These are phyloP conservation scores for Pleurozium schreberi DNA, from an alignment of 225 moss, liverwort and hornwort genomes.

Conservation along the genomic window DNA sequence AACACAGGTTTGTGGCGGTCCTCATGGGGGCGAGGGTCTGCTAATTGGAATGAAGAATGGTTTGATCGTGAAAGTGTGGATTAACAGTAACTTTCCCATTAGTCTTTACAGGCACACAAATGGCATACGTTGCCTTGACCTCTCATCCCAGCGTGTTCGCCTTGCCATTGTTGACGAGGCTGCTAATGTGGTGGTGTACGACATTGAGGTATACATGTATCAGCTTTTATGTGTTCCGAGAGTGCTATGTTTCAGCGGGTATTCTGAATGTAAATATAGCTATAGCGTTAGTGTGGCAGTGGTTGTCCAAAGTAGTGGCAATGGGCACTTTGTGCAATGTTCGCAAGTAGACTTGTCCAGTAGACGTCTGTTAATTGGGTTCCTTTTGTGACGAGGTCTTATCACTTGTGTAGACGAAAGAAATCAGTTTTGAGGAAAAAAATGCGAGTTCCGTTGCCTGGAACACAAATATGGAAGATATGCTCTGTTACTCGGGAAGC, in stretches of 20 bases:
- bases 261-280: not conserved
- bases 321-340: not conserved
- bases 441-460: constrained; percentile 80
- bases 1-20: constrained; percentile 80
- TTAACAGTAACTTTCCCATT: constrained; percentile 67
- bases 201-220: constrained; percentile 58
- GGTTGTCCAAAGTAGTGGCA: not conserved
- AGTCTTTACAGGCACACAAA: constrained; percentile 73
- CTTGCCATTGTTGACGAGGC: constrained; percentile 89
- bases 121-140: constrained; percentile 90
- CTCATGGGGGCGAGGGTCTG: constrained; percentile 75
- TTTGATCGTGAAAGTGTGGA: constrained; percentile 86
- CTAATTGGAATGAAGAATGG: constrained; percentile 95
- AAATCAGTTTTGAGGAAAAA: constrained; percentile 76
- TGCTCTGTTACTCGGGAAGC: constrained; percentile 89
- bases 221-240: not conserved
- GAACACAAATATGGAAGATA: constrained; percentile 95
- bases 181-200: constrained; percentile 66
- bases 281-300: not conserved
- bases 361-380: not conserved
- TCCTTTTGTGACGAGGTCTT: not conserved
- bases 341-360: not conserved
- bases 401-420: constrained; percentile 37
- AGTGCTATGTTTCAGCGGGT: not conserved
- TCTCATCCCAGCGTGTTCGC: constrained; percentile 54